Evolutionary conservation across 345 rosid species (phyloP), one percentile per base, ranked within the genome.

Genomic region (Lumnitzera racemosa): DNA sequence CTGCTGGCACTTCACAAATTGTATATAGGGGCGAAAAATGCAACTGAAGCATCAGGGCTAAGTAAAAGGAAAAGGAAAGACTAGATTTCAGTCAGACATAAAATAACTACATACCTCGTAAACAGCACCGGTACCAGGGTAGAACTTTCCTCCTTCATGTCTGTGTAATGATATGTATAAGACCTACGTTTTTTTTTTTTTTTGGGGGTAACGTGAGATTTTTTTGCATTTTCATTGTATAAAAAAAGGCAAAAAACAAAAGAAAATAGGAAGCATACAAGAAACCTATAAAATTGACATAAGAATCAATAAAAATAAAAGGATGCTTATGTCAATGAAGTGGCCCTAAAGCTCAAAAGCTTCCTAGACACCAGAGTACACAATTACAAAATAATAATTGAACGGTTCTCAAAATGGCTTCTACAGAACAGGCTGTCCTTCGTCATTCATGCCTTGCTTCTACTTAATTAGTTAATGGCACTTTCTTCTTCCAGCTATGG

Each of bases 111-210:
- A 14, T 71, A 94, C 99, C 99, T 94, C 95, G 71, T 66, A 47
- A 63, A 84, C 86, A 70, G 96, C 84, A 76, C 97, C 95, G 46
- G 95, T 90, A 67, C 97, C 96, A 14, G 96, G 97, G 73, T 90
- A 88, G 70, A 94, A 94, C 60, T 62, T 80, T 53, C 96, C 97
- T 49, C 85, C 92, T 75, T 94, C 97, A 36, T 88, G 97, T 70
- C 99, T 83, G 69, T 94, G 99, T 69, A 94, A 69, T 57, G 99
- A 94, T 60, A 90, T 65, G 70, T 94, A 94, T 74, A 90, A 72
- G 53, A 94, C 97, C 99, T 94, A 75, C 15, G 64, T 46, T 48
- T 56, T 20, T 20, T 20, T 20, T 20, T 20, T 20, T 20, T 20
- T 20, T 20, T 20, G 20, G 20, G 20, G 20, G 20, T 1, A 20